A percentile compares a stretch with the other conserved stretches of the same genome.
phyloP scores from a whole-genome alignment of 345 rosid species.

The Eucalyptus lansdowneana region DNA sequence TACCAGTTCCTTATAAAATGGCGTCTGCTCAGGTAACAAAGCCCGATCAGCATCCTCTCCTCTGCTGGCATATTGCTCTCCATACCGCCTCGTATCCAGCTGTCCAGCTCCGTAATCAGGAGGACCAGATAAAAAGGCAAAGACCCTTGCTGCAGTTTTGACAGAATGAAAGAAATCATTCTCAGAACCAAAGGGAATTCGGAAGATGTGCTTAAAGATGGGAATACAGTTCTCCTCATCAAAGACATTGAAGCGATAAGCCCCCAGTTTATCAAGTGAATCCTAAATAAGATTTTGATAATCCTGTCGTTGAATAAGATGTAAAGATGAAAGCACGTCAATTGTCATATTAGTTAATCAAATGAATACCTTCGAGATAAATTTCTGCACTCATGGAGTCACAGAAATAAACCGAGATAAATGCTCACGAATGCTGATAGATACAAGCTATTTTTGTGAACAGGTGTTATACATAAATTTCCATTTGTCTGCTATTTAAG shows the following conservation, averaged over 20 bases:
- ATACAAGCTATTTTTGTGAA: neutral
- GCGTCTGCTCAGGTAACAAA: constrained; percentile 96
- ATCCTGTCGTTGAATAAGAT: neutral
- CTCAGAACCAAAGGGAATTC: neutral
- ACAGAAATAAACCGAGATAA: neutral
- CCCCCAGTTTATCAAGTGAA: neutral
- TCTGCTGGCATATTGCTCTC: constrained; percentile 98
- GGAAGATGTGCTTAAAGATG: neutral
- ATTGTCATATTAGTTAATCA: neutral
- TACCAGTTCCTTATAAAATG: constrained; percentile 95
- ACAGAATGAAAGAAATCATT: neutral
- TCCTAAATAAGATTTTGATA: neutral
- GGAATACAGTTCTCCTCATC: neutral
- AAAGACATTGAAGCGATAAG: neutral
- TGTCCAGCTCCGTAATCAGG: constrained; percentile 99
- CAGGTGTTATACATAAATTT: neutral
- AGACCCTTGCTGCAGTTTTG: constrained; percentile 72
- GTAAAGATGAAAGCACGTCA: neutral
- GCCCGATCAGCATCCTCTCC: constrained; percentile 99
- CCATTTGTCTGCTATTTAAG: neutral
- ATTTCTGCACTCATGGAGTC: neutral
- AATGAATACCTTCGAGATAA: neutral
- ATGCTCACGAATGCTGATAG: neutral
- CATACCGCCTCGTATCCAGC: constrained; percentile 90
- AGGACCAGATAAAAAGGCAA: constrained; percentile 94